These are phyloP conservation scores for Bidens hawaiensis DNA, from an alignment of 140 eudicot genomes.

Conservation along the genomic window DNA sequence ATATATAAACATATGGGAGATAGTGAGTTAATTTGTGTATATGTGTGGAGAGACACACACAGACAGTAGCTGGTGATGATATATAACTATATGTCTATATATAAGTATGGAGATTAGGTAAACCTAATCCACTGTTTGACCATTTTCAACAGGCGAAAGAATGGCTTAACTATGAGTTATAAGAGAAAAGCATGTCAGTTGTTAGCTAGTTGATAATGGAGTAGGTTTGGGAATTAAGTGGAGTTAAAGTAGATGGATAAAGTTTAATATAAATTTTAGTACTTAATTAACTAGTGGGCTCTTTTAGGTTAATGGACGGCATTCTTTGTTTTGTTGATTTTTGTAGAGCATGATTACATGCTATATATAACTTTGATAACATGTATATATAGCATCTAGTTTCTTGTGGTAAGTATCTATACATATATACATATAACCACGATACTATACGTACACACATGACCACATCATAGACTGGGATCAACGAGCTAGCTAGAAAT, in stretches of 20 bases:
- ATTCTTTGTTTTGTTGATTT: too few species aligned
- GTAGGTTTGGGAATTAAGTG: slow-evolving; percentile 11
- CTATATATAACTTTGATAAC: too few species aligned
- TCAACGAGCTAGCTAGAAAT: too few species aligned
- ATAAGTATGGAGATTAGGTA: slow-evolving; percentile 2
- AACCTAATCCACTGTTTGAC: slow-evolving; percentile 29
- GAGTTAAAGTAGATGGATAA: not conserved
- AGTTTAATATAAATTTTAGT: not conserved
- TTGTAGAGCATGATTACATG: too few species aligned
- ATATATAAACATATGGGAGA: not conserved
- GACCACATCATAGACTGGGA: too few species aligned
- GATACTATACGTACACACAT: too few species aligned
- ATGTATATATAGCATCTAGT: too few species aligned
- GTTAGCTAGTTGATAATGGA: slow-evolving; percentile 8
- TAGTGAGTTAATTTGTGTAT: not conserved
- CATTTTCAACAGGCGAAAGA: not conserved
- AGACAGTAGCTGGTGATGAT: not conserved
- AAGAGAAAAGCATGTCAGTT: not conserved
- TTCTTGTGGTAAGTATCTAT: too few species aligned
- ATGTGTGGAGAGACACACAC: not conserved
- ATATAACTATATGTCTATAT: not conserved
- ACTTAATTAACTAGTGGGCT: not conserved
- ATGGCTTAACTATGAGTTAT: not conserved
- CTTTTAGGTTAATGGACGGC: too few species aligned
- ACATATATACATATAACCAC: too few species aligned